Base-by-base conservation (phyloP, 2,329 filamentous ascomycete genomes). In the Atkinsonella hypoxylon region DNA sequence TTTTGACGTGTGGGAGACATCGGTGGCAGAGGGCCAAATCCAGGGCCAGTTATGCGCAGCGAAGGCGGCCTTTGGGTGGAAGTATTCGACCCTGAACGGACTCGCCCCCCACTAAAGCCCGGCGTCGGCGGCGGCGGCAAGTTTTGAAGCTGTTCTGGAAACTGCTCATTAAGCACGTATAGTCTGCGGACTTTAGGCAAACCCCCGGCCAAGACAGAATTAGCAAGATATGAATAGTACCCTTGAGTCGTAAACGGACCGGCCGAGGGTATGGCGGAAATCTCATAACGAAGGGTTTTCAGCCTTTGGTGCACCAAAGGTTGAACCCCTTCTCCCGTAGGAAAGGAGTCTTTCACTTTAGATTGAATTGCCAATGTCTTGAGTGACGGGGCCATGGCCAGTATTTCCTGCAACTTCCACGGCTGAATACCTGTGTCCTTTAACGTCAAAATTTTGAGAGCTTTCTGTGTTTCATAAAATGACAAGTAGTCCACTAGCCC, bases 221-320 rank as follows among this genome's bases (percentile, higher is more conserved):
- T 79, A 26, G 88, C 83, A 18, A 97, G 79, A 66, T 95, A 95
- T 54, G 81, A 79, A 67, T 96, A 95, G 70, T 95, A 94, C 17
- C 76, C 77, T 10, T 72, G 67, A 0, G 76, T 76, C 9, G 73
- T 69, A 53, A 80, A 85, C 11, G 82, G 74, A 20, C 81, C 78
- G 0, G 78, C 70, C 4, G 72, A 65, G 0, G 78, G 69, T 10
- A 72, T 72, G 3, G 81, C 76, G 11, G 80, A 84, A 62, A 97
- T 87, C 67, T 96, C 91, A 63, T 83, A 96, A 58, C 91, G 84
- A 13, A 97, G 71, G 2, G 80, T 84, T 57, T 75, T 71, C 18
- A 97, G 76, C 15, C 82, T 83, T 49, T 69, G 72, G 2, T 88
- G 94, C 7, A 76, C 67, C 48, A 96, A 70, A 0, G 81, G 80